Conservation (phyloP, 352 stramenopile genomes). For the Chrysophaeum taylorii region DNA sequence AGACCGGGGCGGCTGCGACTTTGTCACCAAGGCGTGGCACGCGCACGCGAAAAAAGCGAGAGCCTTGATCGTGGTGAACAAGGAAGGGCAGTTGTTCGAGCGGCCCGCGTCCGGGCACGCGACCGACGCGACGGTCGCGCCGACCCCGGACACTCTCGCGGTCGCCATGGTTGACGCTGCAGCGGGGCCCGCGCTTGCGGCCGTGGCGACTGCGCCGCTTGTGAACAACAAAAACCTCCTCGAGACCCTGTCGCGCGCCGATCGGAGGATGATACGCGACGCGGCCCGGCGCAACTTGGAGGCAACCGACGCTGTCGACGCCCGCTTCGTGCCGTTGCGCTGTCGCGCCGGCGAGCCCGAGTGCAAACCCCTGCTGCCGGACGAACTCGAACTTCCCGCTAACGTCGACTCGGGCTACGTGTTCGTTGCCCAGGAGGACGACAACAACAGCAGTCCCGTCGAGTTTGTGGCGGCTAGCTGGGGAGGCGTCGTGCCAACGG, state of each 20-base stretch:
- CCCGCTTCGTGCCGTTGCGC: background rate
- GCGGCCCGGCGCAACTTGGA: background rate
- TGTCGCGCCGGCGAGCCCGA: background rate
- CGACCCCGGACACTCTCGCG: background rate
- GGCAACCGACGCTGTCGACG: background rate
- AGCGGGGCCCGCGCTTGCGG: background rate
- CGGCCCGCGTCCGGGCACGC: background rate
- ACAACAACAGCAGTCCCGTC: background rate
- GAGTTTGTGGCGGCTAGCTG: background rate
- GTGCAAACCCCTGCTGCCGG: background rate
- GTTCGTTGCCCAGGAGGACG: background rate
- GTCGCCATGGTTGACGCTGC: background rate
- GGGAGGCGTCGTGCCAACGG: background rate
- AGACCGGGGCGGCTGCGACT: conserved; percentile 6
- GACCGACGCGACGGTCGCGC: background rate
- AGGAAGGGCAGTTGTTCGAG: background rate
- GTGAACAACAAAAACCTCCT: no score
- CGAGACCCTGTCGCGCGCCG: no score
- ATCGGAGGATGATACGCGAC: no score
- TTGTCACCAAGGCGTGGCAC: conserved; percentile 8
- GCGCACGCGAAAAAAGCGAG: background rate
- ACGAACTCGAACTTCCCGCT: background rate
- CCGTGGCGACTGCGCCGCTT: background rate
- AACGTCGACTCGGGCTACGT: background rate
- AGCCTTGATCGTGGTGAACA: background rate